Evolutionary conservation across 768 basidiomycete genomes (phyloP).

Genomic region (Bullera alba): DNA sequence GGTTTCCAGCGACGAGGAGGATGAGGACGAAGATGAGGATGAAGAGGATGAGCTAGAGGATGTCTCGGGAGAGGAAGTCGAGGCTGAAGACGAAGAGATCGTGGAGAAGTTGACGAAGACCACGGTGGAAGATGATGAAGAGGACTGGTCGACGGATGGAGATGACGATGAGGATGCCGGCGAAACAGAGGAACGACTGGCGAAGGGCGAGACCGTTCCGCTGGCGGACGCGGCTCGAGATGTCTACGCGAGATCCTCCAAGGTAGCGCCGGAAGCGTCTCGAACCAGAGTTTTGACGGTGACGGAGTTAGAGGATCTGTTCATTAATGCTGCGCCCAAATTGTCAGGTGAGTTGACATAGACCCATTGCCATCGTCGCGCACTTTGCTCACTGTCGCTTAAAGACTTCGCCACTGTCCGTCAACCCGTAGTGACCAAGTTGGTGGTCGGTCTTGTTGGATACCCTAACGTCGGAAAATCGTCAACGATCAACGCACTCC

Average conservation of each 20-base stretch:
- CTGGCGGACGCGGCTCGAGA: constrained; percentile 41
- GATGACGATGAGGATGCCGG: constrained; percentile 22
- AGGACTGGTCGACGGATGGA: constrained; percentile 38
- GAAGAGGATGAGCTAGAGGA: constrained; percentile 43
- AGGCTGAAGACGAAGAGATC: constrained; percentile 38
- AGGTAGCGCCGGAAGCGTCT: constrained; percentile 25
- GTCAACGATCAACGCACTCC: constrained; percentile 91
- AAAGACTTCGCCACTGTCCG: constrained; percentile 38
- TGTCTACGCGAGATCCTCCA: constrained; percentile 19
- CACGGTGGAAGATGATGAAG: constrained; percentile 10
- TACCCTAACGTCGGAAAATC: constrained; percentile 99
- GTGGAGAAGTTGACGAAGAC: constrained; percentile 48
- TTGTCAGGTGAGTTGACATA: constrained; percentile 23
- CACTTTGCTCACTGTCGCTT: constrained; percentile 8
- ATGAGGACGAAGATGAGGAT: constrained; percentile 52
- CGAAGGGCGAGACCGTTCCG: constrained; percentile 36
- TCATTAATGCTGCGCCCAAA: constrained; percentile 47
- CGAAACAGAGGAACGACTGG: constrained; percentile 39
- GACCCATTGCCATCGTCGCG: not conserved
- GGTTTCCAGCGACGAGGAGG: constrained; percentile 55
- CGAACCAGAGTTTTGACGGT: constrained; percentile 75
- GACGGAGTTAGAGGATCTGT: constrained; percentile 77
- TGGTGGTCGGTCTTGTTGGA: constrained; percentile 63
- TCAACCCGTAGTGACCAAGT: constrained; percentile 30
- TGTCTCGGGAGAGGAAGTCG: constrained; percentile 36